Evolutionary conservation across 1,284 basidiomycete genomes (phyloP), one percentile per base, ranked within the genome.

Genomic region (Malassezia nana): DNA sequence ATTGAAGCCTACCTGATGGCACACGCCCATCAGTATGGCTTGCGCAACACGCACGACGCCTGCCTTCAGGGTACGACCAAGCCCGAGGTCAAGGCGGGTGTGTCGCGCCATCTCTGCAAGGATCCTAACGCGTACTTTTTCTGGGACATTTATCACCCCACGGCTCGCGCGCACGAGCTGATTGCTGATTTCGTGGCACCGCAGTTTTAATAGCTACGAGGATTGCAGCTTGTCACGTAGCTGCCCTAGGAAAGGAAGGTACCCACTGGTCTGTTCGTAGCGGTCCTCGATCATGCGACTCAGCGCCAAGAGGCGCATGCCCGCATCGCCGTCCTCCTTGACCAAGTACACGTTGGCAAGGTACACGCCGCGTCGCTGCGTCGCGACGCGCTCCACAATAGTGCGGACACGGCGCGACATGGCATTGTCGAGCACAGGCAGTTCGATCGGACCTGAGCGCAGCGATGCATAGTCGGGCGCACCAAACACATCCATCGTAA

Each of bases 311-410:
- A 89, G 81, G 56, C 91, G 80, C 71, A 98, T 78, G 24, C 62
- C 64, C 44, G 89, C 87, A 76, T 98, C 94, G 52, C 90, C 92
- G 67, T 98, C 94, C 74, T 94, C 90, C 78, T 98, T 99, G 67
- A 96, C 91, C 39, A 98, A 79, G 74, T 96, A 98, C n/a, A 99
- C 78, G 72, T 94, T 88, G 13, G 89, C 88, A 70, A 85, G 84
- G 76, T 96, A 98, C 4, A 86, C 84, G 8, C 92, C 91, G 35
- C 89, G 80, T 20, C 79, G 68, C 79, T 85, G 81, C 76, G 94
- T 89, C 16, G 90, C 80, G 29, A 87, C 87, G 78, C 95, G 94
- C 75, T 87, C 85, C 49, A 99, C 78, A 64, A 99, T 82, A 1
- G 89, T 89, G 69, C 89, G 92, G 62, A 99, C 81, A 15, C 94